A percentile compares a stretch with the other conserved stretches of the same genome.
These are phyloP conservation scores for Eimeria tenella DNA, from an alignment of 169 alveolate species.

Conservation along the genomic window DNA sequence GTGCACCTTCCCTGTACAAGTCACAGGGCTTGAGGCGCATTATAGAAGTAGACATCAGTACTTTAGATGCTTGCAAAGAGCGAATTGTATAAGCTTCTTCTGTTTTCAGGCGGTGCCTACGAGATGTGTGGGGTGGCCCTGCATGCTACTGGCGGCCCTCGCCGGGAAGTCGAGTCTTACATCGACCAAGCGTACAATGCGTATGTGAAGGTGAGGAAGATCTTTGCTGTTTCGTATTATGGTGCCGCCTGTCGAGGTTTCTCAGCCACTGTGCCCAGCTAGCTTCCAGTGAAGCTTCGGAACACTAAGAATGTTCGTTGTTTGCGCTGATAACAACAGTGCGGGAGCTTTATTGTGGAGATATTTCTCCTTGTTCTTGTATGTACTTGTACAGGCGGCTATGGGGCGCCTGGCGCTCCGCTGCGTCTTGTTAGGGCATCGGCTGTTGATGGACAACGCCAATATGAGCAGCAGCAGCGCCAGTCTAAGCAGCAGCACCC, in stretches of 20 bases:
- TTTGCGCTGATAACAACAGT: background rate
- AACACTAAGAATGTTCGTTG: background rate
- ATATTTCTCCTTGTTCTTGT: background rate
- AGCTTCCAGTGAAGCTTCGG: too few species aligned
- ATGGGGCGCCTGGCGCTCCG: slow-evolving; percentile 76
- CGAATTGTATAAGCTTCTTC: too few species aligned
- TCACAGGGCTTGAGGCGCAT: too few species aligned
- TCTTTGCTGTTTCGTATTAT: background rate
- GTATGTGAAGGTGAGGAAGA: slow-evolving; percentile 44
- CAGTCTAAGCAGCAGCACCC: background rate
- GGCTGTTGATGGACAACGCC: slow-evolving; percentile 44
- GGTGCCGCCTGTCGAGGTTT: background rate
- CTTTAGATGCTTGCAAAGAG: too few species aligned
- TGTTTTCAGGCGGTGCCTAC: slow-evolving; percentile 67
- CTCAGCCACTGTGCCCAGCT: background rate
- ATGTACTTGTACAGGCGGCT: slow-evolving; percentile 19
- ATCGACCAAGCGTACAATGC: slow-evolving; percentile 72
- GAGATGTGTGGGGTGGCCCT: slow-evolving; percentile 64
- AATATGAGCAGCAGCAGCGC: slow-evolving; percentile 6
- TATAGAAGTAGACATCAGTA: too few species aligned
- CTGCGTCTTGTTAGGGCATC: slow-evolving; percentile 68
- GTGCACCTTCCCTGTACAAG: too few species aligned
- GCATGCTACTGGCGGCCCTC: slow-evolving; percentile 37
- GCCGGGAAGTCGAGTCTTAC: slow-evolving; percentile 64
- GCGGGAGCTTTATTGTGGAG: background rate